Evolutionary conservation across 2,329 filamentous ascomycete genomes (phyloP).

Genomic region (Aureobasidium melanogenum): DNA sequence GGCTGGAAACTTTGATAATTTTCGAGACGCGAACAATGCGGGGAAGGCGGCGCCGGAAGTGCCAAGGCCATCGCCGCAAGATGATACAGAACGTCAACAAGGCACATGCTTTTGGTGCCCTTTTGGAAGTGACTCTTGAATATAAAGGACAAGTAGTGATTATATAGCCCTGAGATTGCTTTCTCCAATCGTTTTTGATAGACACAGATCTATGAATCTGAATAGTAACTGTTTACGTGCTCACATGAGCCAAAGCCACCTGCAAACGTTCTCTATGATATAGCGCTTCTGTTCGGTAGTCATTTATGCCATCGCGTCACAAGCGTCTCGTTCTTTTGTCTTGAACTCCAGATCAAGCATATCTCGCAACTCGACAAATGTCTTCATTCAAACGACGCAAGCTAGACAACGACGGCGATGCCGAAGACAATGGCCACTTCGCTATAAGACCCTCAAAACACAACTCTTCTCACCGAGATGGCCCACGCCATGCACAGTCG

Average conservation of each 20-base stretch:
- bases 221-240: no score
- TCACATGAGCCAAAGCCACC: no score
- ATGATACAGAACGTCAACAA: background rate
- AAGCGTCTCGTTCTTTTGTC: background rate
- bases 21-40: background rate
- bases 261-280: background rate
- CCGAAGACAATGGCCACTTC: conserved; percentile 43
- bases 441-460: conserved; percentile 42
- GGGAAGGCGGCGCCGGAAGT: background rate
- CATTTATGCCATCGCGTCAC: background rate
- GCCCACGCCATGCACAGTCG: conserved; percentile 20
- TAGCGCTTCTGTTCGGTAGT: background rate
- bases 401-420: conserved; percentile 39
- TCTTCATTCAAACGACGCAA: conserved; percentile 48
- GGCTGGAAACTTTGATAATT: conserved; percentile 3
- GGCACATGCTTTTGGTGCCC: background rate
- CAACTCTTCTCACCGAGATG: background rate
- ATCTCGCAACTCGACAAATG: background rate
- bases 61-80: background rate
- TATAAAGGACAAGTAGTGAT: no score
- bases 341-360: background rate
- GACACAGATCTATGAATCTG: no score
- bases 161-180: no score
- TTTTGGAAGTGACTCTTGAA: background rate
- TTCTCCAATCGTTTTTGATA: no score